Evolutionary conservation across 2,329 filamentous ascomycete genomes (phyloP), one percentile per base, ranked within the genome.

Genomic region (Talaromyces funiculosus): DNA sequence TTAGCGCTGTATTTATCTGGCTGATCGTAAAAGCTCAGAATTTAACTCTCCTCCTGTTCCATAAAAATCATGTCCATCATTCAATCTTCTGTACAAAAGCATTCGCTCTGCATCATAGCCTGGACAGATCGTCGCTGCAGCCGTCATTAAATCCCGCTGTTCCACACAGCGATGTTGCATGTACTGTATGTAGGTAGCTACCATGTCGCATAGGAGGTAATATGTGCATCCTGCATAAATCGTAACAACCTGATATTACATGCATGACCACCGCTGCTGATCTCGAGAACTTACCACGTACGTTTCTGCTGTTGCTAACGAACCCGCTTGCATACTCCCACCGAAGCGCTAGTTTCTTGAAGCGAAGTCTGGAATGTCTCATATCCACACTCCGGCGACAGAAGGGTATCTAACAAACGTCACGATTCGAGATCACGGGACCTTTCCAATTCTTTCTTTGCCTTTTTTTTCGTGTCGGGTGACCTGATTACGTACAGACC

Each of bases 391-490:
- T 35, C 51, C 51, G 33, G 14, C 38, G 9, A 57, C 12, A 35
- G 24, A 24, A 53, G 33, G 22, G n/a, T n/a, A 40, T 35, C 49
- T 31, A 31, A 18, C 29, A 3, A 53, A 47, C 40, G 54, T 57
- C 54, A 47, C 54, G 37, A 24, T 16, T 47, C 40, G n/a, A 57
- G 55, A 31, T 57, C 55, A 47, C 55, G 55, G 40, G 55, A 57
- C 22, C 42, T 51, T 38, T 59, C 49, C 29, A 22, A n/a, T 37
- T 59, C 47, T 59, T 59, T 59, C 49, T 59, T 40, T 54, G 8
- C 14, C 26, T 26, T 59, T 53, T 58, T 59, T 53, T 59, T 59
- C 57, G 35, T 14, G 57, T 59, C 57, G 57, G 57, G 43, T 59
- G 57, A 59, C 45, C 57, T 53, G 47, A 37, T 51, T 47, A 35